A percentile compares a stretch with the other conserved stretches of the same genome.
Evolutionary conservation across 306 rosid genomes (phyloP).

Genomic region (Lotus japonicus): DNA sequence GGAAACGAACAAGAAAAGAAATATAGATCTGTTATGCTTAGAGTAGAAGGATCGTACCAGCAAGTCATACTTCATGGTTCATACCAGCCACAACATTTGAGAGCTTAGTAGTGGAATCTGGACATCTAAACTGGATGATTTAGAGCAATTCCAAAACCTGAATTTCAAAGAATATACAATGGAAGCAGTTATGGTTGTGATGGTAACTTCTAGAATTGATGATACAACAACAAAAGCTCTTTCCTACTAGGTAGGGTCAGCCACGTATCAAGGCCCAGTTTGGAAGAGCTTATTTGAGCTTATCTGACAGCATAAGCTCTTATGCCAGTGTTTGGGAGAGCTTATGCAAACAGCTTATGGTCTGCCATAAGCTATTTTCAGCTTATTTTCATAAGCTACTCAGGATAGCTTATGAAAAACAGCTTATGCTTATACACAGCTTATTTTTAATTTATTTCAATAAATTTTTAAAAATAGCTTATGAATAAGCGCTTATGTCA

Average conservation of each 20-base stretch:
- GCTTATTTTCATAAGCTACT: no score
- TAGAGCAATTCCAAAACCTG: constrained; percentile 94
- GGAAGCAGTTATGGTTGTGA: neutral
- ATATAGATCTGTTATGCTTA: neutral
- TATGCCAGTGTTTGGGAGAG: no score
- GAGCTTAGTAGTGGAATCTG: constrained; percentile 56
- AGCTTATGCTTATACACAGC: no score
- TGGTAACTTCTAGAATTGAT: neutral
- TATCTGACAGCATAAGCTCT: no score
- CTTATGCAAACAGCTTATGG: no score
- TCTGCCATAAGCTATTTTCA: no score
- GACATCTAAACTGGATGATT: constrained; percentile 85
- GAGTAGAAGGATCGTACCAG: no score
- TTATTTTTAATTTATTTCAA: no score
- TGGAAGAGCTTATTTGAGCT: no score
- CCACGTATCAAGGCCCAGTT: neutral
- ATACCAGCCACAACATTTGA: constrained; percentile 54
- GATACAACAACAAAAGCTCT: neutral
- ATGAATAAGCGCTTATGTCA: no score
- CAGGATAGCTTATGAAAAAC: no score
- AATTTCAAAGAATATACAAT: constrained; percentile 12
- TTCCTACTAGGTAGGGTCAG: neutral
- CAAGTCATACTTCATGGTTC: constrained; percentile 63
- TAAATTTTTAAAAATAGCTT: no score
- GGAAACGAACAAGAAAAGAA: neutral